phyloP scores from a whole-genome alignment of 2,329 filamentous ascomycete species.

The Ophiostoma tasmaniense region DNA sequence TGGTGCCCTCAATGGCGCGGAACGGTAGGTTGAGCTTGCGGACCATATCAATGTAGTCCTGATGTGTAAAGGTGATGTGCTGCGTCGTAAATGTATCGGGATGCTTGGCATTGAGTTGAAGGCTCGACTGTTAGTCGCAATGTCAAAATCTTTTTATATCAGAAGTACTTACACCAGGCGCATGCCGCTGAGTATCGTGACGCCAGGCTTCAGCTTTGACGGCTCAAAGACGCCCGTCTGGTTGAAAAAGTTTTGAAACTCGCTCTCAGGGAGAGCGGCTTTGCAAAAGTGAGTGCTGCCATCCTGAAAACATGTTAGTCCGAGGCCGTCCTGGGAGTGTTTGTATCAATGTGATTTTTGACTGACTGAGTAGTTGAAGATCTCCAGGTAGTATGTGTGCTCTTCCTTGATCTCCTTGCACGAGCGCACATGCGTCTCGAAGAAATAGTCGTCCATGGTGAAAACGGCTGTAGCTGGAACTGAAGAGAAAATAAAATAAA shows the following conservation, averaged over 20 bases:
- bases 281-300: conserved; percentile 43
- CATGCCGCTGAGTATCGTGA: conserved; percentile 41
- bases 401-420: conserved; percentile 43
- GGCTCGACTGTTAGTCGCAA: conserved; percentile 28
- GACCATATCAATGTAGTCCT: conserved; percentile 48
- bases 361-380: conserved; percentile 49
- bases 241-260: conserved; percentile 50
- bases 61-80: conserved; percentile 44
- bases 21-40: conserved; percentile 45
- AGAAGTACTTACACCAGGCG: conserved; percentile 42
- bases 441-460: conserved; percentile 52
- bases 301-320: conserved; percentile 33
- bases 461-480: background rate
- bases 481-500: background rate
- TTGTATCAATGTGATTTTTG: background rate
- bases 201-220: conserved; percentile 34
- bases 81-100: conserved; percentile 50
- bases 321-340: background rate
- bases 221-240: conserved; percentile 38
- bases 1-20: conserved; percentile 49
- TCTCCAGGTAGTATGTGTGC: conserved; percentile 46
- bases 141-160: background rate
- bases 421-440: conserved; percentile 38
- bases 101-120: conserved; percentile 48
- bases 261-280: conserved; percentile 36